A percentile compares a stretch with the other conserved stretches of the same genome.
Evolutionary conservation across 805 yeast species (phyloP).

Genomic region (Priceomyces carsonii): DNA sequence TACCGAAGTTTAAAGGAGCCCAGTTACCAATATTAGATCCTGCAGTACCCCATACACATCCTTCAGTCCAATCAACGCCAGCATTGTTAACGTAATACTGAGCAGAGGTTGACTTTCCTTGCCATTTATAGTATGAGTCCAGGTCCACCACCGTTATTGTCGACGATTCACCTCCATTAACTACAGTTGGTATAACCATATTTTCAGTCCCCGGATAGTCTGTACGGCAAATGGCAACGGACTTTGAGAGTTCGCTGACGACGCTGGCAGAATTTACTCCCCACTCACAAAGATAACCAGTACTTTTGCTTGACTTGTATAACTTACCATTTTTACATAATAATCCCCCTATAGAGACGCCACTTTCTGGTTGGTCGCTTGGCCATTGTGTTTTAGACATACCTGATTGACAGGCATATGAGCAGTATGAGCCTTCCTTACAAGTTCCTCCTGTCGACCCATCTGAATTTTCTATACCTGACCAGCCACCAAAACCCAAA

Average conservation of each 20-base stretch:
- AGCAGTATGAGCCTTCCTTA: slow-evolving; percentile 89
- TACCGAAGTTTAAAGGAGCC: slow-evolving; percentile 96
- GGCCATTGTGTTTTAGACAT: slow-evolving; percentile 99
- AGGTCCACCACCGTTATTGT: slow-evolving; percentile 81
- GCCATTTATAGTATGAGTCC: slow-evolving; percentile 77
- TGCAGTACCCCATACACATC: slow-evolving; percentile 89
- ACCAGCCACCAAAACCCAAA: slow-evolving; percentile 73
- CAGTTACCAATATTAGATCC: slow-evolving; percentile 92
- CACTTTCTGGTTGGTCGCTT: slow-evolving; percentile 76
- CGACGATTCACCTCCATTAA: slow-evolving; percentile 62
- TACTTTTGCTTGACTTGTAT: slow-evolving; percentile 68
- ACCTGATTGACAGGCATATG: slow-evolving; percentile 98
- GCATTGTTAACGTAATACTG: slow-evolving; percentile 98
- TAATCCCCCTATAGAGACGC: slow-evolving; percentile 94
- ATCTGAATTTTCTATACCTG: slow-evolving; percentile 66
- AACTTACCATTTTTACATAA: slow-evolving; percentile 81
- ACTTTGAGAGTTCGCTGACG: slow-evolving; percentile 58
- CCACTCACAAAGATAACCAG: slow-evolving; percentile 82
- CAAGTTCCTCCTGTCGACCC: slow-evolving; percentile 69
- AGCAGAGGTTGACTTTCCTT: slow-evolving; percentile 80
- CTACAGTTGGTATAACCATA: slow-evolving; percentile 93
- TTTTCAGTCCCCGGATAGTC: slow-evolving; percentile 99
- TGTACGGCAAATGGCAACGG: slow-evolving; percentile 93
- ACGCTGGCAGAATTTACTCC: slow-evolving; percentile 72
- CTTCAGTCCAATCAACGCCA: slow-evolving; percentile 82